phyloP scores from a whole-genome alignment of 208 protist species.

The Acanthamoeba sp. region DNA sequence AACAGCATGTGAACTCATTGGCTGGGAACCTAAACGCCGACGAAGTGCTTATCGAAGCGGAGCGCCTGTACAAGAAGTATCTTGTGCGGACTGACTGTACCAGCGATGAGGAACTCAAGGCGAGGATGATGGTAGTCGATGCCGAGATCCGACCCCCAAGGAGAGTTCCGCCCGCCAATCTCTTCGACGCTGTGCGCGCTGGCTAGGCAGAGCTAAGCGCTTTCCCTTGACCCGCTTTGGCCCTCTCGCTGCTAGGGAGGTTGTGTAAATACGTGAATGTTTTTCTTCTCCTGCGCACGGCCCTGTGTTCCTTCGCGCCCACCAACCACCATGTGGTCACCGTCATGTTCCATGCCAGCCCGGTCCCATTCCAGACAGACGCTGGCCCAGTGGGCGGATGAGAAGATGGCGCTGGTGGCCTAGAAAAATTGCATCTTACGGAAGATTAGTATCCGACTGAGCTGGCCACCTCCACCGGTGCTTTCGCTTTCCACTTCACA shows the following conservation, averaged over 20 bases:
- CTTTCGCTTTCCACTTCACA: constrained; percentile 38
- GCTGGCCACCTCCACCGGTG: background rate
- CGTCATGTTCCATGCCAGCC: too few relatives aligned
- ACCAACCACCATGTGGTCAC: too few relatives aligned
- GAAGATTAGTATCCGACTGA: constrained; percentile 28
- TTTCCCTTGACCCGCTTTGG: too few relatives aligned
- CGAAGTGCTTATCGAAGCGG: constrained; percentile 20
- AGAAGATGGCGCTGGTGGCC: too few relatives aligned
- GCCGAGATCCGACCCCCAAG: constrained; percentile 12
- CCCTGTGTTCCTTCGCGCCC: too few relatives aligned
- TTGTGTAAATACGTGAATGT: too few relatives aligned
- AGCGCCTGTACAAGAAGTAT: constrained; percentile 57
- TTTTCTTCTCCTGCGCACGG: too few relatives aligned
- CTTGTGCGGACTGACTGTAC: background rate
- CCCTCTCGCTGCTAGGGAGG: too few relatives aligned
- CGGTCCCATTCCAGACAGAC: too few relatives aligned
- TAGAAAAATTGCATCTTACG: constrained; percentile 11
- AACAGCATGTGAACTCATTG: constrained; percentile 24
- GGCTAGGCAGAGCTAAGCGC: too few relatives aligned
- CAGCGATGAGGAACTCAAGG: constrained; percentile 9
- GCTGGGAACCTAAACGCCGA: constrained; percentile 30
- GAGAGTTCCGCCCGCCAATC: background rate
- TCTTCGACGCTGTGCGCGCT: constrained; percentile 29
- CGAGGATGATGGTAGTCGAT: constrained; percentile 9
- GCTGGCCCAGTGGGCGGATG: too few relatives aligned